Evolutionary conservation across 768 basidiomycete species (phyloP).

Genomic region (Calocybe cyanea): DNA sequence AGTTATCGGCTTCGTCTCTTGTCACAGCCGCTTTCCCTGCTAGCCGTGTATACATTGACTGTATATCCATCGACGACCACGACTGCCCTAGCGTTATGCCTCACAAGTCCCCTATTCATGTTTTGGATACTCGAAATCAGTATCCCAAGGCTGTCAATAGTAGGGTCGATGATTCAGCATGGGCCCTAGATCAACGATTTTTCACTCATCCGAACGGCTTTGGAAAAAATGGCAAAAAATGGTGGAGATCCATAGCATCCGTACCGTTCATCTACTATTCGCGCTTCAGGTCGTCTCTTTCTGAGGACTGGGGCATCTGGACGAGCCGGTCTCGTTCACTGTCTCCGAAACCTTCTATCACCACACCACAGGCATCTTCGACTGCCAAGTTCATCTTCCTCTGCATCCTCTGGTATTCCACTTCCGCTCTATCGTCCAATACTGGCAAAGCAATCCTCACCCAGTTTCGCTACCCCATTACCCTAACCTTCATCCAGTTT

Average conservation of each 20-base stretch:
- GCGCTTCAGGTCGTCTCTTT: slow-evolving; percentile 21
- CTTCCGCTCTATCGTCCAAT: slow-evolving; percentile 91
- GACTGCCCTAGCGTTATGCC: slow-evolving; percentile 17
- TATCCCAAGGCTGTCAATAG: slow-evolving; percentile 18
- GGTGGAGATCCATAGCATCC: slow-evolving; percentile 20
- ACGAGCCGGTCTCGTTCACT: slow-evolving; percentile 22
- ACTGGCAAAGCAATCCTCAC: slow-evolving; percentile 94
- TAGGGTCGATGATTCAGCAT: slow-evolving; percentile 21
- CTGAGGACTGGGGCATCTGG: slow-evolving; percentile 21
- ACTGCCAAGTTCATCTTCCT: slow-evolving; percentile 66
- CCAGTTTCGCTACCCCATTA: slow-evolving; percentile 91
- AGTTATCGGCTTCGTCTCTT: too few relatives aligned
- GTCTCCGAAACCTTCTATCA: slow-evolving; percentile 26
- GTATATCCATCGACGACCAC: too few relatives aligned
- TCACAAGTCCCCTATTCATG: slow-evolving; percentile 20
- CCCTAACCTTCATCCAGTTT: slow-evolving; percentile 97
- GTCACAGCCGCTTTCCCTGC: neutral
- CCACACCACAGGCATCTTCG: slow-evolving; percentile 25
- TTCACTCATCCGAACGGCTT: slow-evolving; percentile 28
- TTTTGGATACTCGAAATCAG: slow-evolving; percentile 20
- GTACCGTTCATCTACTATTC: slow-evolving; percentile 21
- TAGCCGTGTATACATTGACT: slow-evolving; percentile 7
- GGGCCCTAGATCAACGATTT: slow-evolving; percentile 26
- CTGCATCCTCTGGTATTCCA: slow-evolving; percentile 90
- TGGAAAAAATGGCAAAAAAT: slow-evolving; percentile 30